Evolutionary conservation across 495 filamentous ascomycete genomes (phyloP).

Genomic region (Articulospora tetracladia): DNA sequence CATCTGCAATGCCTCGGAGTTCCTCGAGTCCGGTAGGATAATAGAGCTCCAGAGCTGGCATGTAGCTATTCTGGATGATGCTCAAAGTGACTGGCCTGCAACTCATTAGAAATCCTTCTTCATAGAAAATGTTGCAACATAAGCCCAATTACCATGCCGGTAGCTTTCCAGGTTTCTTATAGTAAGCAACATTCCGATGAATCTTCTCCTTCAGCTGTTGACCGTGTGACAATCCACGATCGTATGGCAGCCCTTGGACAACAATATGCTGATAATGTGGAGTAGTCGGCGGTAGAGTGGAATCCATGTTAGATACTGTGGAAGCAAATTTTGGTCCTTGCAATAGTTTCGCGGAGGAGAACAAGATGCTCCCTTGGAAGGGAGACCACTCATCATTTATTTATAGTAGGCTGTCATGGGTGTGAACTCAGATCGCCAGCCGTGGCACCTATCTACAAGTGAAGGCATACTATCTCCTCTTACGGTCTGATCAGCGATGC

Average conservation of each 20-base stretch:
- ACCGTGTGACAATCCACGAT: constrained; percentile 23
- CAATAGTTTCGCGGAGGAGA: no score
- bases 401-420: no score
- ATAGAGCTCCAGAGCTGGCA: constrained; percentile 18
- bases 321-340: neutral
- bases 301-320: neutral
- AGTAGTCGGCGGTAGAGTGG: neutral
- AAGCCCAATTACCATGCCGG: constrained; percentile 16
- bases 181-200: constrained; percentile 24
- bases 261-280: constrained; percentile 26
- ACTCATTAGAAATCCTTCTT: neutral
- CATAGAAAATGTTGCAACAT: neutral
- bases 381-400: no score
- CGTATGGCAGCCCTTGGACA: constrained; percentile 23
- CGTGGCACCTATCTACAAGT: no score
- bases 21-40: constrained; percentile 28
- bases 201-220: constrained; percentile 24
- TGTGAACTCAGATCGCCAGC: no score
- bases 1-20: constrained; percentile 29
- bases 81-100: constrained; percentile 4
- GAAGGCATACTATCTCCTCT: no score
- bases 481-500: no score
- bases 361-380: no score
- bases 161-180: constrained; percentile 26
- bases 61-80: constrained; percentile 22